A percentile compares a stretch with the other conserved stretches of the same genome.
Evolutionary conservation across 495 filamentous ascomycete species (phyloP).

Genomic region (Aspergillus taichungensis): DNA sequence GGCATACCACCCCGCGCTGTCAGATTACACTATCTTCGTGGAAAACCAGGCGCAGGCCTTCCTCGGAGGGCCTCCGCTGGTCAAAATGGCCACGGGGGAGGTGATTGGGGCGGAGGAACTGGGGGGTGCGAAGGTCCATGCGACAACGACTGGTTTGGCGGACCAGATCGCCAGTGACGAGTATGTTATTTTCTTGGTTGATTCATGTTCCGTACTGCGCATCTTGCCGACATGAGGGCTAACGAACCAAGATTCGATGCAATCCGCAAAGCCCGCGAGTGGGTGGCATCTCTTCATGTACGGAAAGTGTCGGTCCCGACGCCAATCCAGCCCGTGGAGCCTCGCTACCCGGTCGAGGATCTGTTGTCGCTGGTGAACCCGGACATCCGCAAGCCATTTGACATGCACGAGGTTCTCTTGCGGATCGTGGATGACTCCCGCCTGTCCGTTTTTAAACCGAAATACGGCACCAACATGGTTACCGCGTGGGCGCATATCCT

Average conservation of each 20-base stretch:
- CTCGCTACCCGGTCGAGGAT: slow-evolving; percentile 17
- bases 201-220: background rate
- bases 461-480: slow-evolving; percentile 21
- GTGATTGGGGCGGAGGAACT: slow-evolving; percentile 21
- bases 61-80: slow-evolving; percentile 23
- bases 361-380: slow-evolving; percentile 19
- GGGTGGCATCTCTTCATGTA: slow-evolving; percentile 17
- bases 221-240: background rate
- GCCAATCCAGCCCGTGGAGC: slow-evolving; percentile 4
- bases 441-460: slow-evolving; percentile 21
- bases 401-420: slow-evolving; percentile 24
- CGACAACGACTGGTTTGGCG: slow-evolving; percentile 19
- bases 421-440: slow-evolving; percentile 23
- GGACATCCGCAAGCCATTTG: slow-evolving; percentile 23
- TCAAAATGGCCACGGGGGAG: slow-evolving; percentile 29
- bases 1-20: slow-evolving; percentile 28
- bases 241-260: slow-evolving; percentile 18
- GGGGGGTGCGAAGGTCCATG: slow-evolving; percentile 25
- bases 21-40: slow-evolving; percentile 28
- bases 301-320: background rate
- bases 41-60: slow-evolving; percentile 26
- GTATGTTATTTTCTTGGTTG: slow-evolving; percentile 5
- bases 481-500: slow-evolving; percentile 23
- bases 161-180: slow-evolving; percentile 25
- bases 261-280: slow-evolving; percentile 22